These are phyloP conservation scores for Durotheca rogersii DNA, from an alignment of 495 filamentous ascomycete genomes.

Conservation along the genomic window DNA sequence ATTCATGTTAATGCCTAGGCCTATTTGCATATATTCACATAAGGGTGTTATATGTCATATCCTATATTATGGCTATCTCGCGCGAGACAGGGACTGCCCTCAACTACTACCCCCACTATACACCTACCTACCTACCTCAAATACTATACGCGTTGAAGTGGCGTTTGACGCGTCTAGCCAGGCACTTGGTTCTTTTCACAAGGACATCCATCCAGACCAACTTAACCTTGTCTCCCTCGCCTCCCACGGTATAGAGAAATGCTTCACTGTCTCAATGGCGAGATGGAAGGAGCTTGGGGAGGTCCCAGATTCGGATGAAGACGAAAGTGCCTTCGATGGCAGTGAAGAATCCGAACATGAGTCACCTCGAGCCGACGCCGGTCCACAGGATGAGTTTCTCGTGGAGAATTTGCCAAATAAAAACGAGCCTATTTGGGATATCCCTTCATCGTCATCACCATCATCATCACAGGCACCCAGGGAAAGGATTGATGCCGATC, in stretches of 20 bases:
- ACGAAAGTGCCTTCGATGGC: slow-evolving; percentile 48
- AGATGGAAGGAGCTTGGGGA: slow-evolving; percentile 59
- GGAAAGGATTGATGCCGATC: slow-evolving; percentile 5
- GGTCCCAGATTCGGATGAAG: slow-evolving; percentile 60
- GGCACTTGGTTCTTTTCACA: neutral
- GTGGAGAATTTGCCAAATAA: neutral
- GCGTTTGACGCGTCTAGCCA: slow-evolving; percentile 21
- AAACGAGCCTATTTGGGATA: slow-evolving; percentile 26
- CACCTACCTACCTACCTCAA: neutral
- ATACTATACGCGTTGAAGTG: slow-evolving; percentile 29
- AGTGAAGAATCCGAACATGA: slow-evolving; percentile 36
- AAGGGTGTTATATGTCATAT: no score
- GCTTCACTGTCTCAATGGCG: slow-evolving; percentile 44
- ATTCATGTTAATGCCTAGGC: no score
- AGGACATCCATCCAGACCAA: slow-evolving; percentile 18
- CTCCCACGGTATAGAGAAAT: slow-evolving; percentile 22
- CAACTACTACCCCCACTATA: neutral
- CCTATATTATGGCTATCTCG: no score
- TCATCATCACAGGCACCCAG: slow-evolving; percentile 22
- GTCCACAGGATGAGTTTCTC: neutral
- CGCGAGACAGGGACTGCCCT: no score
- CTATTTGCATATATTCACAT: no score
- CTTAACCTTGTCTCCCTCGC: slow-evolving; percentile 25
- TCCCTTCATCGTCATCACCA: slow-evolving; percentile 28
- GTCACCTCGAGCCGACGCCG: slow-evolving; percentile 3